Base-by-base conservation (phyloP, 2,329 filamentous ascomycete species). In the Epicoccum nigrum region DNA sequence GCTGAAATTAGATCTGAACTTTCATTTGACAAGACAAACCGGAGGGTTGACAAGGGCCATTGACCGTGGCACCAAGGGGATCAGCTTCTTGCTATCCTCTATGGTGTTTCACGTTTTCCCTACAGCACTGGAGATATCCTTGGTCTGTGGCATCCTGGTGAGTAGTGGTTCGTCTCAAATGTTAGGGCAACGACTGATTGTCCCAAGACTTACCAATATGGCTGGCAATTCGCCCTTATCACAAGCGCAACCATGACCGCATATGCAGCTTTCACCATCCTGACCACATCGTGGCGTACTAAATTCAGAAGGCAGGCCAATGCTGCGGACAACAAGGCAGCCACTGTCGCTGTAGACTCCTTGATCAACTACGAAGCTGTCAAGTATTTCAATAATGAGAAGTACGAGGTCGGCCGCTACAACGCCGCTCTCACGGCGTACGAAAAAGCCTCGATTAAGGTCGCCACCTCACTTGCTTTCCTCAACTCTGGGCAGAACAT, bases 361-460 rank as follows among this genome's bases (percentile, higher is more conserved):
- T 79, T 99, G 42, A 96, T 99, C 79, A 99, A 99, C 77, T 99
- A 97, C 68, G 94, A 99, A 75, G 93, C 95, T 12, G 94, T 99
- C 69, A 99, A 99, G 76, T 96, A 97, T 77, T 99, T 97, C 78
- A 99, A 99, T 79, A 99, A 99, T 68, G 95, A 99, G 70, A 90
- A 89, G 60, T 97, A 92, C 60, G 94, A 99, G 76, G 90, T 96
- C 34, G 83, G 84, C 25, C 85, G 94, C 33, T 99, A 99, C 72
- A 92, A 97, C 74, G 85, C 87, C 63, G 92, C 94, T 0, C 79
- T 99, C 19, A 83, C 86, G 59, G 83, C 87, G 52, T 99, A 99
- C 72, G 90, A 99, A 72, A 88, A 88, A 71, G 92, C 92, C 51
- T 96, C 92, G 13, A 97, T 99, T 79, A 97, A 97, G 71, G 90